These are phyloP conservation scores for Aspergillus viridinutans DNA, from an alignment of 2,329 filamentous ascomycete species.

Conservation along the genomic window DNA sequence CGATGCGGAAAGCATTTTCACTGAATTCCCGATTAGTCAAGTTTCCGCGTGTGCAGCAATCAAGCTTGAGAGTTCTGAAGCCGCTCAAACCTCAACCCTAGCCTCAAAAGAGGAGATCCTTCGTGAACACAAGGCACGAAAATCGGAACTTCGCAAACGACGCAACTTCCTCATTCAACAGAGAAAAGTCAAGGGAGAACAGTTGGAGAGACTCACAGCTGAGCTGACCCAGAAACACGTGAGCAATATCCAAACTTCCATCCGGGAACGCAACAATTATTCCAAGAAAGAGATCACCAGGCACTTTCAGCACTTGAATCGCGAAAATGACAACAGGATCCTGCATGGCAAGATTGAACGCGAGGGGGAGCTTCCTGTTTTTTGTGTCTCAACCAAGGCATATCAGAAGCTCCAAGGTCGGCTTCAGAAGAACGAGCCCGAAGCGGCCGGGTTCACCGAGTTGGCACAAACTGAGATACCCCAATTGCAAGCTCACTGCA, in stretches of 20 bases:
- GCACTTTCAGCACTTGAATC: neutral
- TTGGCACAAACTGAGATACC: slow-evolving; percentile 57
- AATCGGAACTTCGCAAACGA: no score
- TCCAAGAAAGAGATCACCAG: slow-evolving; percentile 5
- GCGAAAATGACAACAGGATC: slow-evolving; percentile 20
- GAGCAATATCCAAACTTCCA: slow-evolving; percentile 2
- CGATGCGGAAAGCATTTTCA: neutral
- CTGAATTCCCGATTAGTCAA: neutral
- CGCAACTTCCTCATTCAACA: neutral
- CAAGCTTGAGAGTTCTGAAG: neutral
- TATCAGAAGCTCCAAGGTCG: slow-evolving; percentile 60
- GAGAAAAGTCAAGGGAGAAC: slow-evolving; percentile 20
- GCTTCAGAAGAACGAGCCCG: slow-evolving; percentile 47
- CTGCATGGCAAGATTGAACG: slow-evolving; percentile 55
- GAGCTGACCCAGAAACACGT: slow-evolving; percentile 25
- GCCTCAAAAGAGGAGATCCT: neutral
- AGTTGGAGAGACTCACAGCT: slow-evolving; percentile 37
- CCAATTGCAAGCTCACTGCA: slow-evolving; percentile 55
- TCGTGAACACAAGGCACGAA: neutral
- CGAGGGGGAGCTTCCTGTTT: slow-evolving; percentile 55
- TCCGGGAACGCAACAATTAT: slow-evolving; percentile 6
- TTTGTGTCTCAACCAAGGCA: slow-evolving; percentile 59
- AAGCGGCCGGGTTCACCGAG: slow-evolving; percentile 50
- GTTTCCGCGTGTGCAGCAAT: no score
- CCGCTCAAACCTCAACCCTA: neutral